Conservation (phyloP, 1,284 basidiomycete species). For the Thecaphora frezii region DNA sequence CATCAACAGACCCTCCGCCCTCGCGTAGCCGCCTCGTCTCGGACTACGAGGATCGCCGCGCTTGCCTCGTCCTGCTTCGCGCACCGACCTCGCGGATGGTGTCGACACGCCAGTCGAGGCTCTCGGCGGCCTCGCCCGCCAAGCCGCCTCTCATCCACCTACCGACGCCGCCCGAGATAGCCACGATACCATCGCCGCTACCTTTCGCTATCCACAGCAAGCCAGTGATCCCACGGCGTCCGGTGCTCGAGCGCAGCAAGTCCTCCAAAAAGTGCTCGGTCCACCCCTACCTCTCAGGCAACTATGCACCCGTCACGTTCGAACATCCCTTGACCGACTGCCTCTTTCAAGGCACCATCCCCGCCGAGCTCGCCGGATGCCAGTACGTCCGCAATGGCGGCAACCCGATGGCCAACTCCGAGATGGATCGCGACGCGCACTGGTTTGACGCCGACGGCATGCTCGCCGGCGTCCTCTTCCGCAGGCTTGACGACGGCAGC, state of each 20-base stretch:
- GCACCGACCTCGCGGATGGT: too few species aligned
- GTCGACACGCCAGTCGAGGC: not conserved
- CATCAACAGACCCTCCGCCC: too few species aligned
- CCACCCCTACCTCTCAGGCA: constrained; percentile 59
- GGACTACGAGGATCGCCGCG: too few species aligned
- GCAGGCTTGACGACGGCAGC: constrained; percentile 18
- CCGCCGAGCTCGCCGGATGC: constrained; percentile 53
- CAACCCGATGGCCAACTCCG: constrained; percentile 58
- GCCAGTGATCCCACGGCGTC: constrained; percentile 11
- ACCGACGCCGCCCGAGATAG: not conserved
- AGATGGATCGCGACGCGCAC: constrained; percentile 48
- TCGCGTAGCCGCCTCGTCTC: too few species aligned
- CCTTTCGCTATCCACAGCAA: not conserved
- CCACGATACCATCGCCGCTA: not conserved
- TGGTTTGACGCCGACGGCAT: constrained; percentile 61
- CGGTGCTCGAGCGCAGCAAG: constrained; percentile 17
- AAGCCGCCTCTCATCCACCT: not conserved
- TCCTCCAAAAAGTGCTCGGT: constrained; percentile 30
- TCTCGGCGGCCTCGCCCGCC: too few species aligned
- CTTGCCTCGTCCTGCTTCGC: too few species aligned
- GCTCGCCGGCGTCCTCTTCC: constrained; percentile 63
- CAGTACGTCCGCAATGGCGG: constrained; percentile 63
- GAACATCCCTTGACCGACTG: constrained; percentile 55
- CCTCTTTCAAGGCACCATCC: constrained; percentile 49
- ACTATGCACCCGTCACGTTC: constrained; percentile 56